These are phyloP conservation scores for Litchi chinensis DNA, from an alignment of 345 rosid species.

Conservation along the genomic window DNA sequence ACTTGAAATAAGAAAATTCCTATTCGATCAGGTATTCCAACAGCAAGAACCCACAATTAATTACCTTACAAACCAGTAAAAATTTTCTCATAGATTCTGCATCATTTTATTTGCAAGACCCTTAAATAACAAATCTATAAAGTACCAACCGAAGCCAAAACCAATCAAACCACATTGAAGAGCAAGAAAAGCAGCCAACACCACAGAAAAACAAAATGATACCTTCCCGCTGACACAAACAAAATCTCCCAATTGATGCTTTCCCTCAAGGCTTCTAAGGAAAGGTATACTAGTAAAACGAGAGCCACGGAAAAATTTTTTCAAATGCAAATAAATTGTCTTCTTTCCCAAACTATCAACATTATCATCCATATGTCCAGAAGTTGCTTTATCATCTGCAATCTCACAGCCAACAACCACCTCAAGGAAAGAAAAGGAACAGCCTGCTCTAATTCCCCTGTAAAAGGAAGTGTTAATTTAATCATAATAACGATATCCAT, in stretches of 20 bases:
- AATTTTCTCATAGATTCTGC: background rate
- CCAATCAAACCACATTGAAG: slow-evolving; percentile 6
- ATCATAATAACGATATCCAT: slow-evolving; percentile 12
- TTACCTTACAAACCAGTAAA: background rate
- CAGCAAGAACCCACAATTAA: background rate
- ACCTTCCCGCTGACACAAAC: slow-evolving; percentile 94
- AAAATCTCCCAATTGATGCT: slow-evolving; percentile 66
- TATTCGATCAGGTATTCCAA: background rate
- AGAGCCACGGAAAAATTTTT: slow-evolving; percentile 81
- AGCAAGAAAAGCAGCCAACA: background rate
- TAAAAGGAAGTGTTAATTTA: slow-evolving; percentile 20
- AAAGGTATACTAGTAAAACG: slow-evolving; percentile 75
- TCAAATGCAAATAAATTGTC: slow-evolving; percentile 77
- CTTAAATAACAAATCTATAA: background rate
- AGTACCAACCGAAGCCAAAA: slow-evolving; percentile 5
- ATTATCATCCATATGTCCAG: slow-evolving; percentile 29
- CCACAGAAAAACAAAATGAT: slow-evolving; percentile 28
- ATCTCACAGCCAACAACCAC: slow-evolving; percentile 83
- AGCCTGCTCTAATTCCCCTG: slow-evolving; percentile 80
- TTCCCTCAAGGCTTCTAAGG: slow-evolving; percentile 63
- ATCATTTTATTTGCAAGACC: background rate
- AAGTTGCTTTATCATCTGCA: slow-evolving; percentile 35
- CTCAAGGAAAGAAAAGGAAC: slow-evolving; percentile 74
- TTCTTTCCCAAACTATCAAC: slow-evolving; percentile 34
- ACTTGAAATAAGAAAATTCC: background rate